Evolutionary conservation across 2,329 filamentous ascomycete species (phyloP).

Genomic region (Spiromastix sp.): DNA sequence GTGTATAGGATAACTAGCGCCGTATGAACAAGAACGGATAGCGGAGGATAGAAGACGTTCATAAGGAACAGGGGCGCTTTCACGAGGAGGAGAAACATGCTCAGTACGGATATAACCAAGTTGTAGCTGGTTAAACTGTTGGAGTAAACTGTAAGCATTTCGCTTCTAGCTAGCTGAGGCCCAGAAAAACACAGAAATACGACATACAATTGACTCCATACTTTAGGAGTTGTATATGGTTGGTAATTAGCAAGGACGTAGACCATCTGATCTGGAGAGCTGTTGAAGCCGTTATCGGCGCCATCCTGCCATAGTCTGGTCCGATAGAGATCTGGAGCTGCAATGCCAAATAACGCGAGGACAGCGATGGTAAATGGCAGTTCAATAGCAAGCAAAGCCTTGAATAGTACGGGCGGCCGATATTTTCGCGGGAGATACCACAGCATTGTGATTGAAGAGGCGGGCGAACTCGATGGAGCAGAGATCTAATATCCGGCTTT

Average conservation of each 20-base stretch:
- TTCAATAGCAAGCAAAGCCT: conserved; percentile 44
- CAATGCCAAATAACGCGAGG: conserved; percentile 52
- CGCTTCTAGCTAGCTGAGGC: not conserved
- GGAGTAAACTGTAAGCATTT: not conserved
- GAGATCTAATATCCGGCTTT: no score
- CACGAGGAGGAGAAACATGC: conserved; percentile 50
- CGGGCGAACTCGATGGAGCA: not conserved
- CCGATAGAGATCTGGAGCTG: conserved; percentile 50
- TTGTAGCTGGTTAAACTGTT: conserved; percentile 50
- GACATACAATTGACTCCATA: conserved; percentile 51
- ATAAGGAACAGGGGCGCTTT: conserved; percentile 48
- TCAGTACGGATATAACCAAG: conserved; percentile 50
- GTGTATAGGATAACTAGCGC: conserved; percentile 43
- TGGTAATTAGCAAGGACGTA: conserved; percentile 52
- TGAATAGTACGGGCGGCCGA: conserved; percentile 42
- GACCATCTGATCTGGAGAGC: conserved; percentile 43
- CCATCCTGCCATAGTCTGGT: conserved; percentile 54
- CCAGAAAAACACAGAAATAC: no score
- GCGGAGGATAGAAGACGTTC: conserved; percentile 46
- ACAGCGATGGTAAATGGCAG: conserved; percentile 47
- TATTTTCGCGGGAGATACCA: conserved; percentile 42
- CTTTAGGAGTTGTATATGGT: conserved; percentile 42
- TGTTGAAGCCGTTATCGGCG: conserved; percentile 52
- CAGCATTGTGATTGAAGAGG: conserved; percentile 1
- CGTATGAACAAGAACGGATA: conserved; percentile 44